These are phyloP conservation scores for Diplogelasinospora grovesii DNA, from an alignment of 495 filamentous ascomycete genomes.

Conservation along the genomic window DNA sequence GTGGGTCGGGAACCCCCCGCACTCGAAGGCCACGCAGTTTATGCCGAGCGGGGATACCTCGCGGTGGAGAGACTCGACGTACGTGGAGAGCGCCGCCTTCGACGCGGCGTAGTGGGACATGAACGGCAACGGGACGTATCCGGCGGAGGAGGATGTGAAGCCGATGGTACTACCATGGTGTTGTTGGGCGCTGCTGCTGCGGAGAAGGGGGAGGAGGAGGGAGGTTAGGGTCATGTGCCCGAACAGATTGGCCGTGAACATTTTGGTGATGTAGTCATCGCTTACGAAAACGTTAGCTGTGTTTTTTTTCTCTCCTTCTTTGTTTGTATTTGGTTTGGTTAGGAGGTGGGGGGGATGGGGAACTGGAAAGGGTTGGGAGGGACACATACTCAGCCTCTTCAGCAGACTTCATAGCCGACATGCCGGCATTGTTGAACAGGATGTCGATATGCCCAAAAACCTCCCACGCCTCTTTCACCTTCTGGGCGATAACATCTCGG, in stretches of 20 bases:
- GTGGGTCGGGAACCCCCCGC: conserved; percentile 19
- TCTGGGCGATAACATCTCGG: conserved; percentile 11
- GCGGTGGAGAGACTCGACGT: conserved; percentile 23
- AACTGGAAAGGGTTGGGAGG: no score
- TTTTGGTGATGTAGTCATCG: conserved; percentile 30
- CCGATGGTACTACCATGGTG: no score
- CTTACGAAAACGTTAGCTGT: conserved; percentile 11
- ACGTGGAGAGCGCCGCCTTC: conserved; percentile 42
- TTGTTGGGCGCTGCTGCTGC: conserved; percentile 18
- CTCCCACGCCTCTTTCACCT: conserved; percentile 16
- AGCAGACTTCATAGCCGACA: conserved; percentile 12
- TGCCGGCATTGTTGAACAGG: conserved; percentile 29
- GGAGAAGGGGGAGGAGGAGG: conserved; percentile 22
- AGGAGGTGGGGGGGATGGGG: neutral
- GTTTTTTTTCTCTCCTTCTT: no score
- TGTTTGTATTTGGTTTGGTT: neutral
- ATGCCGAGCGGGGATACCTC: conserved; percentile 18
- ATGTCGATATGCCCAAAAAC: conserved; percentile 27
- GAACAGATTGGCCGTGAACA: conserved; percentile 35
- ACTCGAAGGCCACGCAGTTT: conserved; percentile 18
- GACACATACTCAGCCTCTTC: conserved; percentile 19
- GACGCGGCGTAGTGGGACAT: conserved; percentile 35
- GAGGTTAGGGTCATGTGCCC: conserved; percentile 28
- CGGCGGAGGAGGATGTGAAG: conserved; percentile 29
- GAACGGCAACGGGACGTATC: conserved; percentile 35